A percentile compares a stretch with the other conserved stretches of the same genome.
Evolutionary conservation across 139 green algal genomes (phyloP).

Genomic region (Chloropicon primus): DNA sequence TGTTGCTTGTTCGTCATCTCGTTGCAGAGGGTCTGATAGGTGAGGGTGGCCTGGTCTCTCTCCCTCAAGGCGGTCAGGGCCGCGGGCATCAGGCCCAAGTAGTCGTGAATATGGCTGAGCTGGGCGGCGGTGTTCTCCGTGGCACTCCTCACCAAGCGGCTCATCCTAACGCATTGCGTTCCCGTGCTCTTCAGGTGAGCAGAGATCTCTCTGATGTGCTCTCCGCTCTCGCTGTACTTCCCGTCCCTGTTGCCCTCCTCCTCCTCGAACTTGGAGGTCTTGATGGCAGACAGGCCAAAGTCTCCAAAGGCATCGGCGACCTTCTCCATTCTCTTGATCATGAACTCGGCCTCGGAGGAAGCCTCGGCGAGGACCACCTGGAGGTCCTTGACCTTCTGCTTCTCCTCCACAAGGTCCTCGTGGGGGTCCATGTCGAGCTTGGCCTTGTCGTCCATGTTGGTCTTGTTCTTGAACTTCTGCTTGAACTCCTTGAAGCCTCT

Average conservation of each 20-base stretch:
- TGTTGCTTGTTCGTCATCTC: constrained; percentile 29
- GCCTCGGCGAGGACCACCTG: neutral
- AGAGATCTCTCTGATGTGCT: constrained; percentile 18
- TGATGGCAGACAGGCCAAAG: constrained; percentile 49
- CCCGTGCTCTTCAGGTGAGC: constrained; percentile 21
- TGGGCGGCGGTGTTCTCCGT: constrained; percentile 12
- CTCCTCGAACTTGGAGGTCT: constrained; percentile 51
- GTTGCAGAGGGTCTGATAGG: constrained; percentile 35
- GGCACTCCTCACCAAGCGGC: constrained; percentile 20
- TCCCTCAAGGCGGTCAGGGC: constrained; percentile 28
- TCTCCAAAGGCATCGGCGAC: constrained; percentile 41
- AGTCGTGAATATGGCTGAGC: constrained; percentile 42
- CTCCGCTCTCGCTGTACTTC: constrained; percentile 27
- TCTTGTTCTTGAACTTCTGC: constrained; percentile 29
- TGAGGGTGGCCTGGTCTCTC: constrained; percentile 46
- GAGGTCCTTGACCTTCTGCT: constrained; percentile 37
- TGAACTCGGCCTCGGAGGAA: neutral
- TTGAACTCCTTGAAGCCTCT: constrained; percentile 56
- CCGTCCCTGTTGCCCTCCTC: constrained; percentile 24
- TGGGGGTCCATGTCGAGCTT: constrained; percentile 20
- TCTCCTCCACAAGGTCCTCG: constrained; percentile 42
- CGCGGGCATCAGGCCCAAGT: constrained; percentile 40
- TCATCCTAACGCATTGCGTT: constrained; percentile 14
- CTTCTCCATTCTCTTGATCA: constrained; percentile 32
- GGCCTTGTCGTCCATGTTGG: constrained; percentile 18